Base-by-base conservation (phyloP, 1,139 yeast genomes). In the Yamadazyma spencermartinsiae region DNA sequence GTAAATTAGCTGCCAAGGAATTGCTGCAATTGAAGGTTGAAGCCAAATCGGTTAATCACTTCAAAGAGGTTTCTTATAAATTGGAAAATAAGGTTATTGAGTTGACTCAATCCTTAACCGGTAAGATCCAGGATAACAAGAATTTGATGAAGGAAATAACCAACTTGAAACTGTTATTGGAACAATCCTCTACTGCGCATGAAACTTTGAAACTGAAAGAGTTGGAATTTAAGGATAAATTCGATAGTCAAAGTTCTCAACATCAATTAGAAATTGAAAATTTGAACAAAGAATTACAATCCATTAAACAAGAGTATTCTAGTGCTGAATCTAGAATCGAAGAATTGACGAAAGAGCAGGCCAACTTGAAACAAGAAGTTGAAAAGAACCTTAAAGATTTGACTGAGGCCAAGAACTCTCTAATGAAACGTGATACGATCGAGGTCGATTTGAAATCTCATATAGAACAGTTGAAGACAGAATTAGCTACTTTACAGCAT, bases 71-170 rank as follows among this genome's bases (percentile, higher is more conserved):
- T 29, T 88, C 95, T 54, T 92, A 88, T 65, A 82, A 86, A 59
- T 76, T 92, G 55, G 98, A 94, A 62, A 92, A 90, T 63, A 92
- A 92, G 72, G 98, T 94, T 17, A 89, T 92, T 48, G 96, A 90
- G 61, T 78, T 94, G 49, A 89, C 96, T 1, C 96, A 90, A 60
- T 79, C 83, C 8, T 72, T 90, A 49, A 80, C 95, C 1, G 64
- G 82, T 19, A 85, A 86, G 63, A 80, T 83, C 30, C 85, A 79
- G 52, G 96, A 88, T 52, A 90, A 89, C 63, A 85, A 83, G 66
- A 76, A 74, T 44, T 72, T 90, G 55, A 73, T 79, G 48, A 65
- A 66, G 11, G 86, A 86, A 53, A 77, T 90, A 40, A 74, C 78
- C 16, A 62, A 61, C 53, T 71, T 74, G 56, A 82, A 80, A 54